A percentile compares a stretch with the other conserved stretches of the same genome.
Conservation (phyloP, 139 green algal species). For the Coccomyxa sp. region DNA sequence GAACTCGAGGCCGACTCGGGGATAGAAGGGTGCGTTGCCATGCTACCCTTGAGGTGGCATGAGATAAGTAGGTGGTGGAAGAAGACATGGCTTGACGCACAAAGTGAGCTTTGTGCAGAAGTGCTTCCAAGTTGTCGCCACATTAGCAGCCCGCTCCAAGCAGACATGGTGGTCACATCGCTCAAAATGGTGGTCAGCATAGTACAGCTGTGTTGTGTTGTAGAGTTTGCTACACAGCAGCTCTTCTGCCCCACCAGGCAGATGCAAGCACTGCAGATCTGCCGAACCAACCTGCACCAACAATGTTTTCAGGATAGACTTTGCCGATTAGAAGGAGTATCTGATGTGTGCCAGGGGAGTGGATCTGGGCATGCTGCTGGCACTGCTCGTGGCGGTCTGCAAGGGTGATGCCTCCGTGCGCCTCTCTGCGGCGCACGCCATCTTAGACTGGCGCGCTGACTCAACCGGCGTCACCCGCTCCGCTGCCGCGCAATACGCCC, state of each 20-base stretch:
- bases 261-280: neutral
- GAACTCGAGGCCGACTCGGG: neutral
- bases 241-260: neutral
- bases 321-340: neutral
- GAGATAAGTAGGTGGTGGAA: neutral
- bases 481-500: neutral
- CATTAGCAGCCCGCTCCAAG: neutral
- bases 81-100: neutral
- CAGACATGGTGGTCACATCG: neutral
- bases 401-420: neutral
- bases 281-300: neutral
- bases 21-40: neutral
- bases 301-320: neutral
- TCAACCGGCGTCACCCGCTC: neutral
- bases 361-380: conserved; percentile 43
- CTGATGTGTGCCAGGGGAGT: conserved; percentile 17
- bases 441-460: neutral
- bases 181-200: no score
- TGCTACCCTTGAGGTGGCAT: neutral
- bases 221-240: neutral
- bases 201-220: neutral
- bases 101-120: neutral
- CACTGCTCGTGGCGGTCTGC: conserved; percentile 31
- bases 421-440: neutral
- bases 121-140: neutral